Evolutionary conservation across 1,284 basidiomycete species (phyloP).

Genomic region (Leccinum pallidistipes): DNA sequence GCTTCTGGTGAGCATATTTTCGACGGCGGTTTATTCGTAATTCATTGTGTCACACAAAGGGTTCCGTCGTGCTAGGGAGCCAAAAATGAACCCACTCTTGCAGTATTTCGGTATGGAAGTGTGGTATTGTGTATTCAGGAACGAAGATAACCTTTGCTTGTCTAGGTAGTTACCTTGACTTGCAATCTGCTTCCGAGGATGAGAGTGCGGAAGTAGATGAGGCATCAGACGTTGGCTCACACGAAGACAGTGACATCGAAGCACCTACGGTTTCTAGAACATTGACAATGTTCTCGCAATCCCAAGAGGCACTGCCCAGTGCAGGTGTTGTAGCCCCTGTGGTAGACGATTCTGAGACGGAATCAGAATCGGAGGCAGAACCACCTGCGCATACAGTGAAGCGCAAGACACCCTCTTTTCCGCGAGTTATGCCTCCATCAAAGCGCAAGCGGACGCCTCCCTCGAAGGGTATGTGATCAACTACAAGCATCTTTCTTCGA

Average conservation of each 20-base stretch:
- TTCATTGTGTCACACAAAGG: background rate
- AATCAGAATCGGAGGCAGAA: constrained; percentile 41
- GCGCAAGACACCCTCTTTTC: constrained; percentile 25
- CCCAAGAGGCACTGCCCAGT: constrained; percentile 6
- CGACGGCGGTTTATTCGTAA: background rate
- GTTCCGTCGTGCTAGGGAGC: background rate
- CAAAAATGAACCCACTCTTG: constrained; percentile 29
- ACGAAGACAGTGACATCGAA: constrained; percentile 21
- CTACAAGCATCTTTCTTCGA: background rate
- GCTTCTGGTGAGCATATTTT: constrained; percentile 12
- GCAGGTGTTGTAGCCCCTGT: background rate
- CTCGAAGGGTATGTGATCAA: constrained; percentile 18
- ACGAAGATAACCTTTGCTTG: background rate
- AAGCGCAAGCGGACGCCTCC: constrained; percentile 21
- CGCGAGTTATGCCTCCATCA: constrained; percentile 4
- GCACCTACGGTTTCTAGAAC: constrained; percentile 30
- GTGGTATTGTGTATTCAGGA: background rate
- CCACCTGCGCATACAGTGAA: constrained; percentile 17
- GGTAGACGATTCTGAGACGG: constrained; percentile 42
- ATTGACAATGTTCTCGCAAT: constrained; percentile 17
- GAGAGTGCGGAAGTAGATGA: constrained; percentile 38
- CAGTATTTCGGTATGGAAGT: constrained; percentile 30
- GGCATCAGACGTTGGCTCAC: constrained; percentile 21
- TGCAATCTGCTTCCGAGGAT: constrained; percentile 52
- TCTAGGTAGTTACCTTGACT: constrained; percentile 38